Evolutionary conservation across 768 basidiomycete genomes (phyloP), one percentile per base, ranked within the genome.

Genomic region (Lyophyllum shimeji): DNA sequence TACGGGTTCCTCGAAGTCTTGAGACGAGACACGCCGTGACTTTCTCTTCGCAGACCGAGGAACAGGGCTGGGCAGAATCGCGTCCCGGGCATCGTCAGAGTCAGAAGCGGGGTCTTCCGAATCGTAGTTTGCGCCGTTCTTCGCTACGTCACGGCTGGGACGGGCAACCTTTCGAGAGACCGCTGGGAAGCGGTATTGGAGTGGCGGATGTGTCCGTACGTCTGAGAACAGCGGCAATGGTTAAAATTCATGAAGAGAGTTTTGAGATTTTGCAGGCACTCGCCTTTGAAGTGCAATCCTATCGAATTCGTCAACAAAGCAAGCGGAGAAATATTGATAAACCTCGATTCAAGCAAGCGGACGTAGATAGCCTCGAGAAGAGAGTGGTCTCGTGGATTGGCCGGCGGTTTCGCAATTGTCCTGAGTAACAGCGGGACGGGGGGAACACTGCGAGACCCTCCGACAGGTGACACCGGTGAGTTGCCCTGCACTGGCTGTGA

Each of bases 351-450:
- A 24, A 89, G 84, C 82, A 87, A 85, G 59, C 85, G 83, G 18
- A 72, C 76, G 71, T 89, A 90, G 11, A 89, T 84, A 44, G 69
- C 70, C 61, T 86, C 83, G 21, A 91, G 72, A 12, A 87, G 59
- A 0, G 79, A 76, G 63, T 90, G 89, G 56, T 90, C 86, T 8
- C 85, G 75, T 2, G 89, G 88, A 63, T 90, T 82, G 2, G 63
- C 58, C 0, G 82, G 79, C 3, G 75, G 65, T 50, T 74, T 76
- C 6, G 74, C 66, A 27, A 72, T 55, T 5, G 74, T 71, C 29
- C 71, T 65, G 31, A 76, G 62, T 52, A 80, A 55, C 33, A 74
- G 71, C 5, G 57, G 60, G 15, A 57, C 47, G 29, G 54, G 50
- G 4, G 54, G 56, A 2, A 47, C 24, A 7, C 12, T 43, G 7